Base-by-base conservation (phyloP, 108 stramenopile species). In the Aurantiochytrium sp. region DNA sequence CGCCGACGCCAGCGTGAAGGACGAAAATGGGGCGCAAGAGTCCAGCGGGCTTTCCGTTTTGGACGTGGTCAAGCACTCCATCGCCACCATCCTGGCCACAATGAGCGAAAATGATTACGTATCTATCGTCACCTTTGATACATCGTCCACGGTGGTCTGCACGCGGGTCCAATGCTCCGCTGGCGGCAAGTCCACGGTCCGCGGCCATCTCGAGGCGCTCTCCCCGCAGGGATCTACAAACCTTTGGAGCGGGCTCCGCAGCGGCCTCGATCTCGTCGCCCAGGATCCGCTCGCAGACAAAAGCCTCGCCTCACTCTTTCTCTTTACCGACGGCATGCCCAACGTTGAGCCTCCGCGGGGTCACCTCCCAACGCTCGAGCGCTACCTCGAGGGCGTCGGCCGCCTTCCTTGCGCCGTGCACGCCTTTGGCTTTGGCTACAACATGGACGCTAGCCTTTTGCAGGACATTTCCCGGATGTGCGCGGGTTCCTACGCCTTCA, bases 391-490 rank as follows among this genome's bases (percentile, higher is more conserved):
- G 37, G 30, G 19, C 24, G 39, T 89, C 37, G 69, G 81, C 32
- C n/a, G 8, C 30, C 68, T 86, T 12, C 53, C 86, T 30, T 87
- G 39, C 89, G 30, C 21, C 50, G 69, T 90, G 37, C 69, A 85
- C 50, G 90, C 91, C 27, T 91, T 91, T 69, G 91, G 91, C 1
- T 91, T 91, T 53, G 91, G 91, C 3, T 90, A 90, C 55, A 86
- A 54, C 37, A 55, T 91, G 59, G 86, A 88, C 36, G 55, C 55
- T 27, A 34, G n/a, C 10, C 89, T 91, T 4, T 41, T 91, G 27
- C 55, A 48, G 12, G 53, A 52, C 30, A 32, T 91, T 52, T 89
- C 91, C 2, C 31, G 86, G n/a, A 54, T 54, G 21, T 89, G 91
- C 10, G 89, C 39, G 19, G 89, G 89, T 6, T 36, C 55, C 4